Evolutionary conservation across 1,284 basidiomycete species (phyloP), one percentile per base, ranked within the genome.

Genomic region (Kwoniella shivajii): DNA sequence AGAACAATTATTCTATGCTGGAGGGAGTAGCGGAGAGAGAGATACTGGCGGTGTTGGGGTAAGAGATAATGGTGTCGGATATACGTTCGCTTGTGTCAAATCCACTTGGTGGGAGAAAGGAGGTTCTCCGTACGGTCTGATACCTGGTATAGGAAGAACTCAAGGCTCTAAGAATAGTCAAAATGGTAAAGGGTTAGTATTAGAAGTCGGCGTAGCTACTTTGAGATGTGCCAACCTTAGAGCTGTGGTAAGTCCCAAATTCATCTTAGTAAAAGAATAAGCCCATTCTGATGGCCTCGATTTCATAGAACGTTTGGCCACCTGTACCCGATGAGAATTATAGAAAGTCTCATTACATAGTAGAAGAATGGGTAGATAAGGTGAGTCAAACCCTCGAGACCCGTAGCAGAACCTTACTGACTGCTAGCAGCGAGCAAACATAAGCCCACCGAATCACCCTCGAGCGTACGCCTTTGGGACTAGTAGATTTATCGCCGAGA

Each of bases 201-300:
- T 90, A 54, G 89, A 91, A 74, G 89, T 88, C 81, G 89, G 90
- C 1, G 88, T 90, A 73, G 87, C 89, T 36, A 88, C 87, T 6
- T 81, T 89, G 48, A 79, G 89, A 36, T 89, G 88, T 69, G 84
- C 84, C 2, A 86, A 88, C 77, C 78, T 92, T 45, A 82, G 88
- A 60, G 82, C 84, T 66, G 87, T 85, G 22, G 64, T 66, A 50
- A 66, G 76, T 71, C 2, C 18, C n/a, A 34, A 37, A 56, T 66
- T 29, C 22, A 29, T 43, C 24, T 27, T 20, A n/a, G n/a, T 24
- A 5, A 13, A 14, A 22, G n/a, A 16, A 9, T 10, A 36, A 36
- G 34, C 34, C n/a, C n/a, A n/a, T n/a, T n/a, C n/a, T n/a, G n/a
- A n/a, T n/a, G n/a, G n/a, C n/a, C 22, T 18, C 41, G 22, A 27